These are phyloP conservation scores for Hordeum marinum DNA, from an alignment of 176 grass and related monocot species.

Conservation along the genomic window DNA sequence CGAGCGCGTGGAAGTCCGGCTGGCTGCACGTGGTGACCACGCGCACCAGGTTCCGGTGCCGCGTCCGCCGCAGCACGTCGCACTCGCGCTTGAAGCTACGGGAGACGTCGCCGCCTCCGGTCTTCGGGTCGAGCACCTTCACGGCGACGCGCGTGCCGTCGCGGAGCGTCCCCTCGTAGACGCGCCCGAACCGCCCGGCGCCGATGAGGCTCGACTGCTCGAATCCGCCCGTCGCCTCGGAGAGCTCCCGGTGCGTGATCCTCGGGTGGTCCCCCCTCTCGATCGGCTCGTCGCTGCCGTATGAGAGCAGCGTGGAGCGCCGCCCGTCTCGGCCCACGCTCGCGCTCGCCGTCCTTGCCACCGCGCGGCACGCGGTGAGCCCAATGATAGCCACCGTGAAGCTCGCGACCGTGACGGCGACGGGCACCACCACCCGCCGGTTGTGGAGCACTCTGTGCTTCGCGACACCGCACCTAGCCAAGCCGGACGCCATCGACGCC, in stretches of 20 bases:
- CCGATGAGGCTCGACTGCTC: slow-evolving; percentile 59
- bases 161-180: slow-evolving; percentile 64
- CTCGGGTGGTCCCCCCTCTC: slow-evolving; percentile 68
- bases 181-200: slow-evolving; percentile 62
- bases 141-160: slow-evolving; percentile 72
- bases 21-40: slow-evolving; percentile 84
- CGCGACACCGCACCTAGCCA: slow-evolving; percentile 29
- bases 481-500: slow-evolving; percentile 23
- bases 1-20: slow-evolving; percentile 85
- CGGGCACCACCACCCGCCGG: slow-evolving; percentile 31
- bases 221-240: slow-evolving; percentile 77
- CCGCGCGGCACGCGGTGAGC: slow-evolving; percentile 3
- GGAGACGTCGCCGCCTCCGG: slow-evolving; percentile 47
- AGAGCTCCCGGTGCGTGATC: slow-evolving; percentile 76
- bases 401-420: slow-evolving; percentile 20
- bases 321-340: background rate
- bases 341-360: background rate
- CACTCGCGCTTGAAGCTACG: slow-evolving; percentile 89
- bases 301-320: slow-evolving; percentile 38
- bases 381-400: slow-evolving; percentile 26
- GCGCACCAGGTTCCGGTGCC: slow-evolving; percentile 84
- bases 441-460: slow-evolving; percentile 8
- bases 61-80: slow-evolving; percentile 75
- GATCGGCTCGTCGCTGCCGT: slow-evolving; percentile 25
- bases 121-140: slow-evolving; percentile 79